phyloP scores from a whole-genome alignment of 306 rosid genomes.

The Quercus mongolica region DNA sequence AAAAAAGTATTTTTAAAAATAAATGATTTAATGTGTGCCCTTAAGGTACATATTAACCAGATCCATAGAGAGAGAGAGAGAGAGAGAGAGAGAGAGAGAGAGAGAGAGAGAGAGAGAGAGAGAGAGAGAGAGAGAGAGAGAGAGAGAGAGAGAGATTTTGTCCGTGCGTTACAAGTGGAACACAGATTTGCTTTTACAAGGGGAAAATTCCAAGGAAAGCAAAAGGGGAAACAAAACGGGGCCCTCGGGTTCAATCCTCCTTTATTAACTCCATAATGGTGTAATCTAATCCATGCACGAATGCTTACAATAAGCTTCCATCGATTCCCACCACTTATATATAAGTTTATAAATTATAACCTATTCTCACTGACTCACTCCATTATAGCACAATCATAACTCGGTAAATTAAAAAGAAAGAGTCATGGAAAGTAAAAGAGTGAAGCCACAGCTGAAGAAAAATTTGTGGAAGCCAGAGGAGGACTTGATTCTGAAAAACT shows the following conservation, averaged over 20 bases:
- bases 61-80: not conserved
- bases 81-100: not conserved
- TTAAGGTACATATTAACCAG: no score
- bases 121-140: not conserved
- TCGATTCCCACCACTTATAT: not conserved
- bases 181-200: conserved; percentile 20
- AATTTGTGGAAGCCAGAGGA: conserved; percentile 71
- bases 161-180: conserved; percentile 14
- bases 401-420: not conserved
- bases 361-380: not conserved
- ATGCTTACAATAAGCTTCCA: not conserved
- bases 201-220: conserved; percentile 1
- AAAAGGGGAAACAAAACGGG: conserved; percentile 30
- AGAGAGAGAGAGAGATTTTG: not conserved
- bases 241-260: conserved; percentile 33
- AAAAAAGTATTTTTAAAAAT: no score
- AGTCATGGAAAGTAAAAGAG: conserved; percentile 37
- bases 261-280: not conserved
- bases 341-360: not conserved
- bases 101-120: no score
- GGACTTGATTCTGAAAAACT: conserved; percentile 49
- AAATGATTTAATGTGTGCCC: no score
- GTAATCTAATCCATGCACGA: conserved; percentile 24
- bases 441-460: conserved; percentile 43
- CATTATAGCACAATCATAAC: not conserved